A percentile compares a stretch with the other conserved stretches of the same genome.
These are phyloP conservation scores for Zea mays DNA, from an alignment of 176 grass and related monocot species.

Conservation along the genomic window Zm-B73-REFERENCE-NAM-5.0 NC_050101.1:152903001-152903500, in stretches of 20 bases:
- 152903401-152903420: constrained; percentile 12
- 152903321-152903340: constrained; percentile 39
- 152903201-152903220: too few species aligned
- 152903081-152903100: too few species aligned
- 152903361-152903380: constrained; percentile 43
- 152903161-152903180: too few species aligned
- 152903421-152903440: constrained; percentile 45
- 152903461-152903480: constrained; percentile 53
- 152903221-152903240: too few species aligned
- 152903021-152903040: too few species aligned
- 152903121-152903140: too few species aligned
- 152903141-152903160: too few species aligned
- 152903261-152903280: not conserved
- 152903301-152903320: not conserved
- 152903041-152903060: too few species aligned
- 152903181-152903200: too few species aligned
- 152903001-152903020: too few species aligned
- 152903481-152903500: constrained; percentile 55
- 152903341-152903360: constrained; percentile 43
- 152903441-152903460: constrained; percentile 47
- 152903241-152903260: not conserved
- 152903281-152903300: not conserved
- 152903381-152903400: constrained; percentile 41
- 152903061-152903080: too few species aligned
- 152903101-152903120: too few species aligned